Conservation (phyloP, 2,329 filamentous ascomycete genomes). For the Diaporthe sp. region DNA sequence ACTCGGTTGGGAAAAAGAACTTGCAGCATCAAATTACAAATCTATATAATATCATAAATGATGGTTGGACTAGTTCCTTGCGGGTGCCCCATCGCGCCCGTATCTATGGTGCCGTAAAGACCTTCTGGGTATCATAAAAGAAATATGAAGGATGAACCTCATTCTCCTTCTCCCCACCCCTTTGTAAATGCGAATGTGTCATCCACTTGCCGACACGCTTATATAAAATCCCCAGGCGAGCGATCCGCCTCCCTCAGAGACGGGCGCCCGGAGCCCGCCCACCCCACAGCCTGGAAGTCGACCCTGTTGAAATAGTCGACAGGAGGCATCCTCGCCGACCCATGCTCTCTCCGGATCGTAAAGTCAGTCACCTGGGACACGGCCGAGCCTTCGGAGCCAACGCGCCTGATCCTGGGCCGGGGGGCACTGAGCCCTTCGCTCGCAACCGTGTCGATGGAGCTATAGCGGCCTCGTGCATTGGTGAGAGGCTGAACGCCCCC, state of each 20-base stretch:
- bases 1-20: too few relatives aligned
- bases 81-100: not conserved
- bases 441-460: not conserved
- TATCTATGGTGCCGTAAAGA: conserved; percentile 11
- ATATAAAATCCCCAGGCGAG: not conserved
- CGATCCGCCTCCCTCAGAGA: not conserved
- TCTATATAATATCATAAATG: not conserved
- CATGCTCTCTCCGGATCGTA: not conserved
- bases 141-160: not conserved
- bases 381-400: not conserved
- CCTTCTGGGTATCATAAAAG: conserved; percentile 29
- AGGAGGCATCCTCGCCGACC: not conserved
- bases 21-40: not conserved
- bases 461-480: not conserved
- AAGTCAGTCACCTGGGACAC: not conserved
- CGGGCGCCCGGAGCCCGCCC: not conserved
- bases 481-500: not conserved
- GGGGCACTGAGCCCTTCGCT: not conserved
- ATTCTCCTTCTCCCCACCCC: too few relatives aligned
- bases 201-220: not conserved
- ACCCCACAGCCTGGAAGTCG: not conserved
- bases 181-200: not conserved
- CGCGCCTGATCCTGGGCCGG: not conserved
- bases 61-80: not conserved
- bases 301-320: conserved; percentile 12